Conservation (phyloP, 2,329 filamentous ascomycete genomes). For the Aspergillus sp. region DNA sequence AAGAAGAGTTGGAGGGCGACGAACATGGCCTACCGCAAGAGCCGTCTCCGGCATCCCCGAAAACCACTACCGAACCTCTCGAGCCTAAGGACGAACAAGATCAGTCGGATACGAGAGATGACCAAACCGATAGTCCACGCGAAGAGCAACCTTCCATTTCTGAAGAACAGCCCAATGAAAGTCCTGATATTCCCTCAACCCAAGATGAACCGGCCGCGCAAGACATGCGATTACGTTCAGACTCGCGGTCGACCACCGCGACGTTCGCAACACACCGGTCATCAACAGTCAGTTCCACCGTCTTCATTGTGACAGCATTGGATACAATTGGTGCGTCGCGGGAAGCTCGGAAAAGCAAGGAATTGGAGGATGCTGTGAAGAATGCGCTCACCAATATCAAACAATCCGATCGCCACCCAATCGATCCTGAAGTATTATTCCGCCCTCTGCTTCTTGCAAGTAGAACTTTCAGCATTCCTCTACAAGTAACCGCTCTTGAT, state of each 20-base stretch:
- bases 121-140: constrained; percentile 5
- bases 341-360: constrained; percentile 83
- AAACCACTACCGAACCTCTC: constrained; percentile 25
- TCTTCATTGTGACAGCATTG: constrained; percentile 91
- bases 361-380: constrained; percentile 77
- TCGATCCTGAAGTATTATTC: constrained; percentile 90
- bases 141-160: constrained; percentile 17
- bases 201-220: constrained; percentile 24
- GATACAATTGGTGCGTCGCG: constrained; percentile 90
- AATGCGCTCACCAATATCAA: constrained; percentile 84
- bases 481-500: constrained; percentile 88
- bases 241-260: constrained; percentile 60
- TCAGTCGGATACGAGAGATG: constrained; percentile 22
- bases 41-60: constrained; percentile 26
- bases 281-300: constrained; percentile 83
- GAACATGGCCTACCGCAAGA: constrained; percentile 23
- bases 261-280: constrained; percentile 52
- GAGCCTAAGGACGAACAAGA: constrained; percentile 21
- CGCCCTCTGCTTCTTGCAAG: constrained; percentile 87
- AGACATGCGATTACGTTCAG: constrained; percentile 52
- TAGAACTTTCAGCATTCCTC: constrained; percentile 76
- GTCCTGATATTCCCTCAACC: constrained; percentile 17
- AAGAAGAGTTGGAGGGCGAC: constrained; percentile 12
- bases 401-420: constrained; percentile 73
- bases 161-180: constrained; percentile 16